Evolutionary conservation across 2,329 filamentous ascomycete genomes (phyloP).

Genomic region (Cladorrhinum sp.): DNA sequence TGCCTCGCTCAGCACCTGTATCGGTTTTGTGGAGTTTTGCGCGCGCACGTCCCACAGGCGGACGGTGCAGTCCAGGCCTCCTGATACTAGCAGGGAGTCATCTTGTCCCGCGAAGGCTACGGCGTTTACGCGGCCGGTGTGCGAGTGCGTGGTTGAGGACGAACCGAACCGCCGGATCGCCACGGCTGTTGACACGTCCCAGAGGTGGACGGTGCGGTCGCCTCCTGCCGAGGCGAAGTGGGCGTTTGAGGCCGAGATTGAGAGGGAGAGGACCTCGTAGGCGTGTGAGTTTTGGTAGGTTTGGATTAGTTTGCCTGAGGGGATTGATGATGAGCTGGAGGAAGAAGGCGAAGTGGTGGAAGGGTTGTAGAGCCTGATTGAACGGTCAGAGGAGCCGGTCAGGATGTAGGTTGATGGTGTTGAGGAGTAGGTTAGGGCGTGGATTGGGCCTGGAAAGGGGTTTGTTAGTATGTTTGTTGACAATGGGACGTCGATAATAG

Average conservation of each 20-base stretch:
- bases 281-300: conserved; percentile 81
- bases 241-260: conserved; percentile 72
- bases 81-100: conserved; percentile 69
- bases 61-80: conserved; percentile 72
- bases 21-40: conserved; percentile 51
- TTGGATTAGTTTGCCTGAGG: conserved; percentile 69
- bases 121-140: conserved; percentile 71
- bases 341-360: conserved; percentile 14
- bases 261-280: conserved; percentile 83
- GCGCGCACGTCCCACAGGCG: conserved; percentile 69
- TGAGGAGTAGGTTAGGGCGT: conserved; percentile 70
- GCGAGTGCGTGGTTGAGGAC: conserved; percentile 56
- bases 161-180: conserved; percentile 73
- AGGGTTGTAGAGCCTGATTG: conserved; percentile 83
- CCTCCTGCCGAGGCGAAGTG: conserved; percentile 85
- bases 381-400: conserved; percentile 80
- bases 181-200: conserved; percentile 82
- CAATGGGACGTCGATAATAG: background rate
- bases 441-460: conserved; percentile 58
- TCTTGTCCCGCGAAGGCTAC: conserved; percentile 75
- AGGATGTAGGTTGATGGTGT: conserved; percentile 75
- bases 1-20: conserved; percentile 72
- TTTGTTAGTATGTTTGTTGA: conserved; percentile 9
- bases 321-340: conserved; percentile 39
- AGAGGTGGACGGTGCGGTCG: conserved; percentile 86